phyloP scores from a whole-genome alignment of 2,329 filamentous ascomycete species.

The Cytospora piceae region DNA sequence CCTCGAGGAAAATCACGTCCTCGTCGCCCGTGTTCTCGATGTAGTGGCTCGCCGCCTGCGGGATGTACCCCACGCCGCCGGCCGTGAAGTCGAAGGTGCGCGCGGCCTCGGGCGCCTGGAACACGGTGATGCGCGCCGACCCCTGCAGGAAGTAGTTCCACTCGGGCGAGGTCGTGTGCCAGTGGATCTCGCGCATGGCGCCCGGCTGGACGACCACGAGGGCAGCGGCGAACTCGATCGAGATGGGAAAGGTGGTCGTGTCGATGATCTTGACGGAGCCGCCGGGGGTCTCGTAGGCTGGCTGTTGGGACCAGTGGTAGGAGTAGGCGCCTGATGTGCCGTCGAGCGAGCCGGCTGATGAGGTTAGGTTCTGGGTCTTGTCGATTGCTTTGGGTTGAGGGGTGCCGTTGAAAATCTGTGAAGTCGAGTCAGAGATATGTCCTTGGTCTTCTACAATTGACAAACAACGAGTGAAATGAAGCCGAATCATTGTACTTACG shows the following conservation, averaged over 20 bases:
- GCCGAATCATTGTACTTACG: slow-evolving; percentile 32
- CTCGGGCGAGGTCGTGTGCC: slow-evolving; percentile 64
- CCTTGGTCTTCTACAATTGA: slow-evolving; percentile 7
- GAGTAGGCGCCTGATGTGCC: slow-evolving; percentile 46
- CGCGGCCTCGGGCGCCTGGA: slow-evolving; percentile 51
- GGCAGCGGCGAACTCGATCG: slow-evolving; percentile 57
- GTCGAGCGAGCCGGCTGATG: slow-evolving; percentile 47
- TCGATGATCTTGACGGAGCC: slow-evolving; percentile 65
- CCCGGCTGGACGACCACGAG: slow-evolving; percentile 62
- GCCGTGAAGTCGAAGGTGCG: slow-evolving; percentile 63
- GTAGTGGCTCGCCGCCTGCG: slow-evolving; percentile 59
- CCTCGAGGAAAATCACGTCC: slow-evolving; percentile 62
- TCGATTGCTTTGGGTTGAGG: slow-evolving; percentile 49
- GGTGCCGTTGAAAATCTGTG: slow-evolving; percentile 55
- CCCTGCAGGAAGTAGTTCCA: slow-evolving; percentile 65
- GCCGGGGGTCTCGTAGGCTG: slow-evolving; percentile 55
- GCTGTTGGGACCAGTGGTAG: slow-evolving; percentile 56
- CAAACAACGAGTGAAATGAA: too few relatives aligned
- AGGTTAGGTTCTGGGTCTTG: slow-evolving; percentile 49
- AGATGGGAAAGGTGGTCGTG: slow-evolving; percentile 59
- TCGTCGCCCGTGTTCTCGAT: slow-evolving; percentile 64
- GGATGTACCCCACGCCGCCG: slow-evolving; percentile 64
- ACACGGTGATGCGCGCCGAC: slow-evolving; percentile 59
- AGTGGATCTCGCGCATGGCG: slow-evolving; percentile 68
- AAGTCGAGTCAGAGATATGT: neutral